phyloP scores from a whole-genome alignment of 768 basidiomycete genomes.

The Pseudohyphozyma bogoriensis region DNA sequence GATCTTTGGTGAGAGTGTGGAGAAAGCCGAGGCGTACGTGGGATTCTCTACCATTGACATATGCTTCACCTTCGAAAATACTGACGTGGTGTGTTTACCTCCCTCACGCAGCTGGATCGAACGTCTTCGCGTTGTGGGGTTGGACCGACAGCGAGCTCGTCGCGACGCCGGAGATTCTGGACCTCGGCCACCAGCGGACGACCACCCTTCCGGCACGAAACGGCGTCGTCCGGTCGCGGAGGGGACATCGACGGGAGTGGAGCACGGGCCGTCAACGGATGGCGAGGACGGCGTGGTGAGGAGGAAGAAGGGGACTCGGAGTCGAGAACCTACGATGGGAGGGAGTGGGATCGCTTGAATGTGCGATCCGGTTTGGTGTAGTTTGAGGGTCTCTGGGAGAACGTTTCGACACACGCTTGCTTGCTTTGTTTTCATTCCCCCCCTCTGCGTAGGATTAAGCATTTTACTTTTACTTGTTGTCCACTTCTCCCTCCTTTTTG shows the following conservation, averaged over 20 bases:
- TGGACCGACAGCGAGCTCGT: conserved; percentile 48
- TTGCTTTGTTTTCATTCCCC: too few relatives aligned
- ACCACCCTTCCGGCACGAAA: neutral
- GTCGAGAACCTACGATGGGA: neutral
- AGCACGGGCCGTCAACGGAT: neutral
- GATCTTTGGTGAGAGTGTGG: conserved; percentile 76
- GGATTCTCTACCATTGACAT: neutral
- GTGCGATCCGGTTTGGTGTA: too few relatives aligned
- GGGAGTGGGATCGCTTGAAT: too few relatives aligned
- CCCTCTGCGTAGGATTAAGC: too few relatives aligned
- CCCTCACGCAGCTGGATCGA: conserved; percentile 62
- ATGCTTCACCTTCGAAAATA: neutral
- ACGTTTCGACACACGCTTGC: too few relatives aligned
- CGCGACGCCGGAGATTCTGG: neutral
- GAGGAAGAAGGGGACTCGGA: conserved; percentile 1
- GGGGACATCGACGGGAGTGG: neutral
- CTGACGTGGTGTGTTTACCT: conserved; percentile 12
- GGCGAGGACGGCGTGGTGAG: neutral
- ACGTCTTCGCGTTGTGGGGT: conserved; percentile 62
- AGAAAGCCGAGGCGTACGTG: conserved; percentile 68
- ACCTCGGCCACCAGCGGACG: conserved; percentile 3
- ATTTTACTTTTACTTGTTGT: too few relatives aligned
- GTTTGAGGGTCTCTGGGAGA: too few relatives aligned
- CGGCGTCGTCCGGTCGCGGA: neutral
- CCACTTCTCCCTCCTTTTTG: too few relatives aligned